Conservation (phyloP, 2,329 filamentous ascomycete species). For the Domatiomyces catenatus region DNA sequence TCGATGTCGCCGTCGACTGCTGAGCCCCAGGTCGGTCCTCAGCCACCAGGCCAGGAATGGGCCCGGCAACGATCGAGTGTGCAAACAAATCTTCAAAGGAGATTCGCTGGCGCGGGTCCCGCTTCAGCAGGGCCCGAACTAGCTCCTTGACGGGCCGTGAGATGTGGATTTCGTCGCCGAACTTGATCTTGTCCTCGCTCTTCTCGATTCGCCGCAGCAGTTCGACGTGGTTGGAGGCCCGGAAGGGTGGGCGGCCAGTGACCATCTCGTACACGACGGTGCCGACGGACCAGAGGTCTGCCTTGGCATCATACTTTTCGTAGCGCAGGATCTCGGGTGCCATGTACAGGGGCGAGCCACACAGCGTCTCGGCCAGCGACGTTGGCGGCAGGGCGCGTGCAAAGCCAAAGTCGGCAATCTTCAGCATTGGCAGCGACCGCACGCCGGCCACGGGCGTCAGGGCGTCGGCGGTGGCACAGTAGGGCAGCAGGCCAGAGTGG, state of each 20-base stretch:
- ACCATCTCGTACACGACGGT: constrained; percentile 95
- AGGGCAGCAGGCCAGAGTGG: constrained; percentile 47
- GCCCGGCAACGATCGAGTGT: constrained; percentile 53
- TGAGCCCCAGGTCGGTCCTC: constrained; percentile 47
- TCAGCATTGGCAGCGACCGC: constrained; percentile 79
- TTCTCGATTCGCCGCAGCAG: constrained; percentile 82
- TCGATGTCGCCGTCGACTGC: not conserved
- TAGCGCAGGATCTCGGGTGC: constrained; percentile 94
- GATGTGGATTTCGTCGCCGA: constrained; percentile 56
- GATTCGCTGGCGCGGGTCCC: constrained; percentile 69
- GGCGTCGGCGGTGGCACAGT: constrained; percentile 67
- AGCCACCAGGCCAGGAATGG: constrained; percentile 66
- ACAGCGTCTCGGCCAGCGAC: constrained; percentile 86
- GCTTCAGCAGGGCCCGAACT: constrained; percentile 67
- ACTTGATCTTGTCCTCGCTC: constrained; percentile 70
- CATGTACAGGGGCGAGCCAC: constrained; percentile 96
- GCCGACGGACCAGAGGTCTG: constrained; percentile 93
- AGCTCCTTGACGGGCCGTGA: constrained; percentile 65
- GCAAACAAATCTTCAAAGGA: constrained; percentile 76
- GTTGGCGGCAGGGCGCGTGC: constrained; percentile 80
- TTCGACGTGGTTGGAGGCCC: constrained; percentile 87
- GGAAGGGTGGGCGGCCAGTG: constrained; percentile 75
- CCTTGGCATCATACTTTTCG: constrained; percentile 93
- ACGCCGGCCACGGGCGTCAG: constrained; percentile 68
- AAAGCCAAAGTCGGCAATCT: constrained; percentile 98